These are phyloP conservation scores for Sporothrix pallida DNA, from an alignment of 2,329 filamentous ascomycete species.

Conservation along the genomic window DNA sequence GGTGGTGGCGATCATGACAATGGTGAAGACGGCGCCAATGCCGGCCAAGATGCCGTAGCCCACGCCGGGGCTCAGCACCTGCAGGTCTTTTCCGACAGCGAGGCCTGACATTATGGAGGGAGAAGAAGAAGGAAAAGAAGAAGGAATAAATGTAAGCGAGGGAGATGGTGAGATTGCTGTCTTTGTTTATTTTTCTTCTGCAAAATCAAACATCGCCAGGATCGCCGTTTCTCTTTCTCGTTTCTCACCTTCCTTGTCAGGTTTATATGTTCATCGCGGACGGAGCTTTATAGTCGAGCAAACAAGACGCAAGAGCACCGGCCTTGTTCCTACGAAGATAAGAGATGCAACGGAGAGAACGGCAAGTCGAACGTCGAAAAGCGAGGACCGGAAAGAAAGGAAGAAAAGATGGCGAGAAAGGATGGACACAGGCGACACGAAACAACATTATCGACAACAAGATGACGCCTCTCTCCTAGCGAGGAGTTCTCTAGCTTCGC, in stretches of 20 bases:
- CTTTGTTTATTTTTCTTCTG: background rate
- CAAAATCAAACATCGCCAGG: background rate
- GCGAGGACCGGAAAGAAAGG: background rate
- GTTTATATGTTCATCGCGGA: conserved; percentile 3
- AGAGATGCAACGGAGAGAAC: background rate
- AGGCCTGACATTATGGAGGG: background rate
- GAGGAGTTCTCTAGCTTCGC: background rate
- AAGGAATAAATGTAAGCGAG: background rate
- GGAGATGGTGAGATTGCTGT: background rate
- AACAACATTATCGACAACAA: background rate
- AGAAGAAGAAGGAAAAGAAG: background rate
- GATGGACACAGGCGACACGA: background rate
- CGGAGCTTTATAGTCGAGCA: conserved; percentile 12
- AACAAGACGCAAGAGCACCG: background rate
- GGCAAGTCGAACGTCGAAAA: background rate
- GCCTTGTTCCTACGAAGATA: background rate
- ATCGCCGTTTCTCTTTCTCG: no score
- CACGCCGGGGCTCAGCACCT: conserved; percentile 45
- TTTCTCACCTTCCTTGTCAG: conserved; percentile 1
- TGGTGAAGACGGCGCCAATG: conserved; percentile 53
- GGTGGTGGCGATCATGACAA: conserved; percentile 48
- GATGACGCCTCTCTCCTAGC: background rate
- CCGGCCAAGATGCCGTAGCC: conserved; percentile 59
- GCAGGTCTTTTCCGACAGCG: conserved; percentile 30
- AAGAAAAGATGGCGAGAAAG: background rate